Conservation (phyloP, 2,329 filamentous ascomycete species). For the Karstenula rhodostoma region DNA sequence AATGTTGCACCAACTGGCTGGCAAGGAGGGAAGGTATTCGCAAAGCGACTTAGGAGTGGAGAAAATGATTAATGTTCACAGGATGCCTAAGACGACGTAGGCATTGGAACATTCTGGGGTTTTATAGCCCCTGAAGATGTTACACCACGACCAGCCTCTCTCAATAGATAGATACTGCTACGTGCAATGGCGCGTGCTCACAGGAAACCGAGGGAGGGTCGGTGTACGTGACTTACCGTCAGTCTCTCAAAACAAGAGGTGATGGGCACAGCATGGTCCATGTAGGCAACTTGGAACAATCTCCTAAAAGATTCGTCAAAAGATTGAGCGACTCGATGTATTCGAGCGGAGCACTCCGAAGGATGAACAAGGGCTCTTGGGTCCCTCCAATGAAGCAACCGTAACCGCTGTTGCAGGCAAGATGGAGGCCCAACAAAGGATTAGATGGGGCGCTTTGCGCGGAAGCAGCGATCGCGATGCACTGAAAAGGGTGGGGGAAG, state of each 20-base stretch:
- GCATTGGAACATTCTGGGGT: constrained; percentile 8
- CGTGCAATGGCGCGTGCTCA: background rate
- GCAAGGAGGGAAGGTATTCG: too few relatives aligned
- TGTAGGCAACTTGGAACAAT: constrained; percentile 11
- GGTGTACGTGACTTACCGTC: constrained; percentile 43
- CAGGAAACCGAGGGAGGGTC: constrained; percentile 2
- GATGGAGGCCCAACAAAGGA: constrained; percentile 13
- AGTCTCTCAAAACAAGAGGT: constrained; percentile 8
- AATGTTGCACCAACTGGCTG: background rate
- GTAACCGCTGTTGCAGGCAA: constrained; percentile 19
- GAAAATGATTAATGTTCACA: too few relatives aligned
- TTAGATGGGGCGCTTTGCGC: constrained; percentile 20
- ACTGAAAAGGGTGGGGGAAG: constrained; percentile 24
- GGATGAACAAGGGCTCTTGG: constrained; percentile 4
- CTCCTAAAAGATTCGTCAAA: constrained; percentile 19
- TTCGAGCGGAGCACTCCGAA: constrained; percentile 17
- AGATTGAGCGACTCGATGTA: constrained; percentile 23
- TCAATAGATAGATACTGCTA: background rate
- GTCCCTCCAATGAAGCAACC: constrained; percentile 28
- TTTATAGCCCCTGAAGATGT: constrained; percentile 26
- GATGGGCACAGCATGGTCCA: background rate
- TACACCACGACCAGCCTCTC: constrained; percentile 20
- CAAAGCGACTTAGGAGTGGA: background rate
- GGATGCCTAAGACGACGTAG: background rate
- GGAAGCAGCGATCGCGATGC: constrained; percentile 28